A percentile compares a stretch with the other conserved stretches of the same genome.
phyloP scores from a whole-genome alignment of 805 yeast genomes.

The Barnettozyma wickerhamii region DNA sequence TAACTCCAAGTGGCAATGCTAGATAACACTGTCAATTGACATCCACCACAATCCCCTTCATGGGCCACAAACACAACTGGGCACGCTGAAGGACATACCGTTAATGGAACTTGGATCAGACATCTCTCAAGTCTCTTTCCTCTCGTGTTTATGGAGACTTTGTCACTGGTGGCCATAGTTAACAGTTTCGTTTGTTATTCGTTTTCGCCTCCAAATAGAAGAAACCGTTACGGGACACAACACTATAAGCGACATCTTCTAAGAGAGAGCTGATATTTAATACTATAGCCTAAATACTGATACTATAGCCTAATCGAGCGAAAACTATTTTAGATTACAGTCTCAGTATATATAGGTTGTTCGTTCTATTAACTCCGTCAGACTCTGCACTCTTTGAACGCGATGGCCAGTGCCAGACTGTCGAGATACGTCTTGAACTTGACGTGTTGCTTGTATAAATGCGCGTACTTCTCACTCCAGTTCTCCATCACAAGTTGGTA shows the following conservation, averaged over 20 bases:
- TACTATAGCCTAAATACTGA: too few relatives aligned
- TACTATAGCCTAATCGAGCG: too few relatives aligned
- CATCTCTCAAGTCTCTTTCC: too few relatives aligned
- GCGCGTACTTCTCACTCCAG: conserved; percentile 38
- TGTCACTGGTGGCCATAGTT: too few relatives aligned
- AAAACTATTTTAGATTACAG: too few relatives aligned
- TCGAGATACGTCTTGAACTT: conserved; percentile 31
- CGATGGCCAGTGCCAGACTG: conserved; percentile 28
- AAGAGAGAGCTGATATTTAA: too few relatives aligned
- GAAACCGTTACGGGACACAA: neutral
- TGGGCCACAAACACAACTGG: neutral
- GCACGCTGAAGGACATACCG: too few relatives aligned
- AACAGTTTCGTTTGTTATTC: too few relatives aligned
- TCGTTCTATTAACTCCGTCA: conserved; percentile 5
- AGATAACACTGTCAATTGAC: neutral
- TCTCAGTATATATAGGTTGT: too few relatives aligned
- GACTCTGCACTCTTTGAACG: conserved; percentile 22
- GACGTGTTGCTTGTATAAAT: conserved; percentile 31
- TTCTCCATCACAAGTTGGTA: conserved; percentile 34
- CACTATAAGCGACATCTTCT: too few relatives aligned
- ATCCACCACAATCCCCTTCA: neutral
- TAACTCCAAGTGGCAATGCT: neutral
- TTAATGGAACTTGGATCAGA: conserved; percentile 78
- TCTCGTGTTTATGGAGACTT: too few relatives aligned
- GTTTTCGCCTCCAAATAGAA: conserved; percentile 1